Conservation (phyloP, 257 asterid species). For the Ligustrum vulgare region DNA sequence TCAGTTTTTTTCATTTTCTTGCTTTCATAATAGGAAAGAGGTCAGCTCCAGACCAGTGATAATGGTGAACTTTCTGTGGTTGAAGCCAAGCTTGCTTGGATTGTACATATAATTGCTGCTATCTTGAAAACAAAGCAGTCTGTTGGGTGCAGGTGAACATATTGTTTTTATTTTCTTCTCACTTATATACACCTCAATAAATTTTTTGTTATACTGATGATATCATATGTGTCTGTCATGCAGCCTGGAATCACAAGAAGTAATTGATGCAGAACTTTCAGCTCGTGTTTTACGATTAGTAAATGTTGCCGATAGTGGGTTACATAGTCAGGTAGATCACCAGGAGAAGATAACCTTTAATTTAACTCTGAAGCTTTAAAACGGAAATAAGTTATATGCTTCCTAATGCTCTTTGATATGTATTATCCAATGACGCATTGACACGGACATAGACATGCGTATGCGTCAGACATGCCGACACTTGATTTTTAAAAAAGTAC, state of each 20-base stretch:
- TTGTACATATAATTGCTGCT: constrained; percentile 92
- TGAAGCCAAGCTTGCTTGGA: constrained; percentile 96
- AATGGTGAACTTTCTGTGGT: constrained; percentile 61
- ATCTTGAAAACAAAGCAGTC: constrained; percentile 74
- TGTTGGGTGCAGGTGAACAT: constrained; percentile 70
- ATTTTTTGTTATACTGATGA: constrained; percentile 18
- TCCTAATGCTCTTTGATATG: neutral
- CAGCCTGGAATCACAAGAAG: constrained; percentile 91
- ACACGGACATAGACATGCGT: no score
- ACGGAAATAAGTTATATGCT: neutral
- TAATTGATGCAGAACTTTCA: constrained; percentile 93
- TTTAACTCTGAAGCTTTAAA: neutral
- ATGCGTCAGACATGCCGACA: no score
- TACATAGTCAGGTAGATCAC: constrained; percentile 71
- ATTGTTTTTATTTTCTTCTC: constrained; percentile 6
- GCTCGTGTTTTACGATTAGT: constrained; percentile 88
- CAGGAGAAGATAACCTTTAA: neutral
- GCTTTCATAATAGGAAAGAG: constrained; percentile 60
- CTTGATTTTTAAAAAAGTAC: no score
- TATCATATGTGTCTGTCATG: constrained; percentile 22
- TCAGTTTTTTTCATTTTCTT: neutral
- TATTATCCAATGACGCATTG: neutral
- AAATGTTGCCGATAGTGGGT: constrained; percentile 83
- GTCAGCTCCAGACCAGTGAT: constrained; percentile 73
- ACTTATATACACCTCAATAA: neutral